Evolutionary conservation across 192 early-diverging fungal species (phyloP).

Genomic region (Coemansia reversa): DNA sequence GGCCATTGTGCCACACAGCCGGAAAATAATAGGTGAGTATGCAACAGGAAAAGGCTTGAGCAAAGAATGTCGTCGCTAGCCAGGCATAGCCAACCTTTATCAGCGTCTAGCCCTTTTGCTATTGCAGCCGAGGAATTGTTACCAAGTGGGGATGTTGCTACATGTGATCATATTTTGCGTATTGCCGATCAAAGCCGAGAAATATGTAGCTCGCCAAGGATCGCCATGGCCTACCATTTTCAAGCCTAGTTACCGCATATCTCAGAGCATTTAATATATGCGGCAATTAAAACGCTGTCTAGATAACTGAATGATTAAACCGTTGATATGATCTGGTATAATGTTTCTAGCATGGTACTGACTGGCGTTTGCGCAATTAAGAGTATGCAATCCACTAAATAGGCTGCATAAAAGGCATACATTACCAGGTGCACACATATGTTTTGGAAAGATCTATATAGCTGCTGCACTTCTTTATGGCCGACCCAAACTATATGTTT

Average conservation of each 20-base stretch:
- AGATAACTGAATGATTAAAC: neutral
- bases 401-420: no score
- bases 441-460: no score
- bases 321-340: neutral
- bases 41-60: neutral
- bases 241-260: neutral
- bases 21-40: neutral
- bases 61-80: neutral
- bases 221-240: neutral
- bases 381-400: no score
- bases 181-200: neutral
- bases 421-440: no score
- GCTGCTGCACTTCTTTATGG: no score
- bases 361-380: neutral
- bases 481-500: neutral
- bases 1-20: constrained; percentile 2
- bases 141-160: neutral
- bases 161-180: neutral
- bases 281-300: neutral
- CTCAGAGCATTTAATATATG: neutral
- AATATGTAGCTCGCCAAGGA: neutral
- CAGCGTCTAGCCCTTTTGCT: neutral
- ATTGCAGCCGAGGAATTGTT: neutral
- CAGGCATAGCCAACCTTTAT: neutral
- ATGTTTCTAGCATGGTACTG: neutral